Percentiles rank a stretch among this genome's conserved stretches.
Evolutionary conservation across 495 filamentous ascomycete species (phyloP).

Genomic region (Parmelia sp.): DNA sequence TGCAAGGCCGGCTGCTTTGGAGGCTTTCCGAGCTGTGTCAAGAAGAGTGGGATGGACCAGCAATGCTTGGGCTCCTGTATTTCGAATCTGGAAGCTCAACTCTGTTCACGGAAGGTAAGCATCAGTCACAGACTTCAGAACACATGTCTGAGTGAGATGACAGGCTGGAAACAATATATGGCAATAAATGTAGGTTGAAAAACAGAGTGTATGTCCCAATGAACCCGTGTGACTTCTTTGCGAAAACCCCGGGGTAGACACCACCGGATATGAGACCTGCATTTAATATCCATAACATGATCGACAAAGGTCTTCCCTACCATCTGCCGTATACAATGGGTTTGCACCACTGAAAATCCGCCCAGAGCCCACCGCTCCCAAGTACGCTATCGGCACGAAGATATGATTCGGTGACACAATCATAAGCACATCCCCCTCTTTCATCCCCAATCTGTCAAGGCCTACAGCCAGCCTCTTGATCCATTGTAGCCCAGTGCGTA

Average conservation of each 20-base stretch:
- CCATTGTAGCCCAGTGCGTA: conserved; percentile 56
- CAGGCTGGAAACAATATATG: neutral
- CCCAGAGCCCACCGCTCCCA: conserved; percentile 78
- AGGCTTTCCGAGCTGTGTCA: conserved; percentile 57
- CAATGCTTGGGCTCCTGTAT: conserved; percentile 68
- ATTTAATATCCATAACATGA: neutral
- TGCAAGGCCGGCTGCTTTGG: conserved; percentile 57
- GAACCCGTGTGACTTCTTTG: neutral
- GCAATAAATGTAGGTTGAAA: neutral
- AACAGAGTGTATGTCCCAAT: neutral
- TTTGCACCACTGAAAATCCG: conserved; percentile 78
- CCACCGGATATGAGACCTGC: neutral
- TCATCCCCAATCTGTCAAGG: conserved; percentile 59
- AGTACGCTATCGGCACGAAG: conserved; percentile 62
- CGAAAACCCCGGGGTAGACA: too few relatives aligned
- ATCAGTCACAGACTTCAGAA: neutral
- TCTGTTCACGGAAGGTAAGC: conserved; percentile 41
- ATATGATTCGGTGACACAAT: conserved; percentile 70
- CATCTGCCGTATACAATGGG: conserved; percentile 76
- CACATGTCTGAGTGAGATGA: neutral
- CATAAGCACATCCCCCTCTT: conserved; percentile 68
- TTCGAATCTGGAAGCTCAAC: conserved; percentile 80
- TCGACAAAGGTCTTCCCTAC: conserved; percentile 4
- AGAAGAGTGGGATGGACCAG: conserved; percentile 64
- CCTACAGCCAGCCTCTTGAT: conserved; percentile 62